Conservation (phyloP, 768 basidiomycete species). For the Chalciporus piperatus region DNA sequence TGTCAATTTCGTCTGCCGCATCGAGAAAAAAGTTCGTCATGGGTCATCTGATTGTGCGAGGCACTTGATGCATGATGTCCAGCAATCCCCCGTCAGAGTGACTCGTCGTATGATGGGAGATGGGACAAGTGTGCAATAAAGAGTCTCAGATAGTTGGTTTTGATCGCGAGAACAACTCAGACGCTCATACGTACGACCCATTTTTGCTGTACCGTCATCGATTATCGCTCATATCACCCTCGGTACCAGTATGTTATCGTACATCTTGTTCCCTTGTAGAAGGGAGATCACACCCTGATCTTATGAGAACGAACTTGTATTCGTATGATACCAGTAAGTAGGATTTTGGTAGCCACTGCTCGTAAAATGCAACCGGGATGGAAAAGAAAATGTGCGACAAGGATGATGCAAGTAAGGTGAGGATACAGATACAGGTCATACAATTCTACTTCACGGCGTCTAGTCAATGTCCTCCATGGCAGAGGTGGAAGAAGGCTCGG, state of each 20-base stretch:
- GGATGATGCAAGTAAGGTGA: slow-evolving; percentile 24
- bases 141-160: background rate
- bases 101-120: background rate
- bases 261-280: no score
- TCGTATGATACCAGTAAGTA: slow-evolving; percentile 2
- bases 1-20: background rate
- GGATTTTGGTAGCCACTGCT: slow-evolving; percentile 17
- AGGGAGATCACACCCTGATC: background rate
- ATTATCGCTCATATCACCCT: background rate
- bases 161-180: background rate
- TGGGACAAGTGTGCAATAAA: no score
- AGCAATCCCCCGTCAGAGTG: background rate
- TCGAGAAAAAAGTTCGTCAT: background rate
- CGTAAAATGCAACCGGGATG: slow-evolving; percentile 22
- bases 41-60: background rate
- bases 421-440: slow-evolving; percentile 26
- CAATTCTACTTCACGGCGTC: slow-evolving; percentile 14
- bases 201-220: background rate
- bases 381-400: slow-evolving; percentile 19
- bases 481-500: slow-evolving; percentile 66
- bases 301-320: slow-evolving; percentile 6
- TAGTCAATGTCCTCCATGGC: slow-evolving; percentile 98
- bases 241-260: no score
- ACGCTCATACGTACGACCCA: background rate
- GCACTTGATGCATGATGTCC: background rate